Evolutionary conservation across 2,329 filamentous ascomycete species (phyloP).

Genomic region (Neophaeococcomyces mojaviensis): DNA sequence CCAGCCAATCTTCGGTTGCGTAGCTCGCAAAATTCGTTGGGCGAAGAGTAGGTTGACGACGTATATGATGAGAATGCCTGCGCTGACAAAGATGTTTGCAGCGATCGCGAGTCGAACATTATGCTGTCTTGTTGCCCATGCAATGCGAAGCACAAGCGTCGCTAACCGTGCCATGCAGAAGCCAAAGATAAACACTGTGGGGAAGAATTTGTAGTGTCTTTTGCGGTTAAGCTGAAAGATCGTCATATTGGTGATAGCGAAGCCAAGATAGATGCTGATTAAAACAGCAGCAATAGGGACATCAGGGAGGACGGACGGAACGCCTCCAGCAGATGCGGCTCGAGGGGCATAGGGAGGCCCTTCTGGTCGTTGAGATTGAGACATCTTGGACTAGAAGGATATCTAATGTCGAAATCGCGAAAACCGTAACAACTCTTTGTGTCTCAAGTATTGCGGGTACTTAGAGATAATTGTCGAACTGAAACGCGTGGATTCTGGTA

Average conservation of each 20-base stretch:
- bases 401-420: no score
- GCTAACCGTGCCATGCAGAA: conserved; percentile 45
- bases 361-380: background rate
- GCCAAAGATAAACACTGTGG: conserved; percentile 38
- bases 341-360: conserved; percentile 26
- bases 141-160: conserved; percentile 45
- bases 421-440: no score
- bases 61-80: conserved; percentile 68
- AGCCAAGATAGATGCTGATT: conserved; percentile 41
- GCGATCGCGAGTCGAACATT: conserved; percentile 47
- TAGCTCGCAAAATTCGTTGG: conserved; percentile 66
- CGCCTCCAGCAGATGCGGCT: conserved; percentile 33
- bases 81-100: conserved; percentile 62
- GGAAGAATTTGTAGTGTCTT: conserved; percentile 42
- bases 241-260: conserved; percentile 38
- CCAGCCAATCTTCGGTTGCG: conserved; percentile 67
- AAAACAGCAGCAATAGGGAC: conserved; percentile 56
- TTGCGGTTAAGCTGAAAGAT: conserved; percentile 37
- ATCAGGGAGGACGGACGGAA: conserved; percentile 41
- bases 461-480: no score
- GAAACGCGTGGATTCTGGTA: no score
- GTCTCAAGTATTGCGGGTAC: no score
- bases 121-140: conserved; percentile 43
- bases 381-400: background rate
- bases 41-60: conserved; percentile 70